A percentile compares a stretch with the other conserved stretches of the same genome.
These are phyloP conservation scores for Malus hybrid DNA, from an alignment of 331 rosid genomes.

Conservation along the genomic window DNA sequence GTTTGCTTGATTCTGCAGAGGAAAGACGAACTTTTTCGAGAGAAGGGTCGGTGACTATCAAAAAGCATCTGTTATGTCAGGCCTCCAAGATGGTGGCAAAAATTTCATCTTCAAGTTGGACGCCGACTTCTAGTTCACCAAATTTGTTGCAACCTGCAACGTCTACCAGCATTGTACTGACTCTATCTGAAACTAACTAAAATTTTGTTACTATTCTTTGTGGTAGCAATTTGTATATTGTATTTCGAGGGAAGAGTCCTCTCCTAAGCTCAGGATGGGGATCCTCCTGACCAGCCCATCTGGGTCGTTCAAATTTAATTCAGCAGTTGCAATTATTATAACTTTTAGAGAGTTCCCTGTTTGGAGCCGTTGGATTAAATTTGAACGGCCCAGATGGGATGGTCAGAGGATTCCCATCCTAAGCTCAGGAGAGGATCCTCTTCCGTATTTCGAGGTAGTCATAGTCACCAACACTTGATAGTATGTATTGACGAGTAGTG, in stretches of 20 bases:
- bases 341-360: too few relatives aligned
- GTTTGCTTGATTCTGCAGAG: conserved; percentile 47
- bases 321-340: too few relatives aligned
- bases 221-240: background rate
- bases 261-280: too few relatives aligned
- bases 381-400: too few relatives aligned
- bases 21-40: conserved; percentile 89
- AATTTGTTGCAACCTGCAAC: conserved; percentile 2
- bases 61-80: conserved; percentile 88
- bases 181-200: background rate
- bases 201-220: conserved; percentile 2
- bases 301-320: too few relatives aligned
- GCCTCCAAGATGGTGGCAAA: conserved; percentile 66
- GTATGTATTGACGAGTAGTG: too few relatives aligned
- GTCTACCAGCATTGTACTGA: conserved; percentile 1
- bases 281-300: too few relatives aligned
- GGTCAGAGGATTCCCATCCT: too few relatives aligned
- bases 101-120: conserved; percentile 73
- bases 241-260: background rate
- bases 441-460: background rate
- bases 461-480: too few relatives aligned
- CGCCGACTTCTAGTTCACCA: conserved; percentile 55
- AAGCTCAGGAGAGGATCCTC: too few relatives aligned
- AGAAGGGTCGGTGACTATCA: conserved; percentile 91
- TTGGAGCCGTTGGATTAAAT: too few relatives aligned